A percentile compares a stretch with the other conserved stretches of the same genome.
Conservation (phyloP, 2,329 filamentous ascomycete species). For the Xylaria sp. region DNA sequence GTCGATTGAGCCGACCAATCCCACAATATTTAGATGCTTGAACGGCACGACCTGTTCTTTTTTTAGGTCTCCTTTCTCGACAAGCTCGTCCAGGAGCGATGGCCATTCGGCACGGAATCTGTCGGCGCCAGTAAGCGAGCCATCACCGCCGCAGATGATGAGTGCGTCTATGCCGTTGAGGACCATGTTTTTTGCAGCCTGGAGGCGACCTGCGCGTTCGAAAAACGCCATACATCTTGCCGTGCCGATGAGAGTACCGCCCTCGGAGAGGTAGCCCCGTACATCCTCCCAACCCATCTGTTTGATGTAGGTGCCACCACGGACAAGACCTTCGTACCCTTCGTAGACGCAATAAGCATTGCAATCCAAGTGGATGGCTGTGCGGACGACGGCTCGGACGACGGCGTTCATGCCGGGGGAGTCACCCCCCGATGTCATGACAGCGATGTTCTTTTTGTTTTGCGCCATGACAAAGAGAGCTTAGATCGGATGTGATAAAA, state of each 20-base stretch:
- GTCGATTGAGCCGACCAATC: constrained; percentile 95
- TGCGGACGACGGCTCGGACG: constrained; percentile 89
- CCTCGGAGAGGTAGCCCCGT: constrained; percentile 91
- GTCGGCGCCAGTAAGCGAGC: constrained; percentile 94
- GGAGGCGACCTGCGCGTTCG: constrained; percentile 83
- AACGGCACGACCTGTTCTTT: constrained; percentile 78
- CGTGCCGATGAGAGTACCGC: constrained; percentile 95
- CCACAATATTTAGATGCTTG: constrained; percentile 92
- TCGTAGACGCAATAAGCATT: constrained; percentile 87
- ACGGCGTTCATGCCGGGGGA: constrained; percentile 95
- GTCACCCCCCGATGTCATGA: constrained; percentile 96
- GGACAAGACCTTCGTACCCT: constrained; percentile 94
- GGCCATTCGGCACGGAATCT: constrained; percentile 94
- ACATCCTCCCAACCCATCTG: constrained; percentile 94
- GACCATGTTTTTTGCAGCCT: constrained; percentile 94
- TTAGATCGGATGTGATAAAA: background rate
- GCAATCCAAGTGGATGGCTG: constrained; percentile 85
- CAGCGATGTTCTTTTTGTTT: constrained; percentile 76
- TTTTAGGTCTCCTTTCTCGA: constrained; percentile 76
- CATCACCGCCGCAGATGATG: constrained; percentile 96
- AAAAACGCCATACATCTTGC: constrained; percentile 93
- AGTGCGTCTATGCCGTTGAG: constrained; percentile 92
- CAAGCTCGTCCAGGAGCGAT: constrained; percentile 84
- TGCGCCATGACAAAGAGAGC: constrained; percentile 52
- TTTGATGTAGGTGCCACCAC: constrained; percentile 87